phyloP scores from a whole-genome alignment of 2,329 filamentous ascomycete species.

The Diaporthe vexans region DNA sequence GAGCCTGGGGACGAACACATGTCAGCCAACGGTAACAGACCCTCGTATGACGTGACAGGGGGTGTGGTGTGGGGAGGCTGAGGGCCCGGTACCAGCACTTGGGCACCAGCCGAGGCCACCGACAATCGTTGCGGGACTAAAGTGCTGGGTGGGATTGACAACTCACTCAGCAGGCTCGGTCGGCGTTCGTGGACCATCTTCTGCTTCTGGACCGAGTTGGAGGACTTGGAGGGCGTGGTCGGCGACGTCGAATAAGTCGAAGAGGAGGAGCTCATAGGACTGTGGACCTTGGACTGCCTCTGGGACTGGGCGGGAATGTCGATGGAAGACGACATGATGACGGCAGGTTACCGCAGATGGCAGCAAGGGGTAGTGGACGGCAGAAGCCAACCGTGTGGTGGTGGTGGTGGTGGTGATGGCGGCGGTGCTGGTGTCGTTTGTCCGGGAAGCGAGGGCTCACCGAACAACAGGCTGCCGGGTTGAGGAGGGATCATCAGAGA shows the following conservation, averaged over 20 bases:
- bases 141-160: not conserved
- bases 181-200: conserved; percentile 67
- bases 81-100: not conserved
- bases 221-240: conserved; percentile 61
- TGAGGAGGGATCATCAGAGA: conserved; percentile 36
- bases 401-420: conserved; percentile 11
- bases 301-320: conserved; percentile 70
- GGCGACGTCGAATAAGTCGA: conserved; percentile 71
- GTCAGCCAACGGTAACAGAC: conserved; percentile 36
- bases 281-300: conserved; percentile 55
- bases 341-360: conserved; percentile 35
- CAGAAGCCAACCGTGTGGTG: conserved; percentile 7
- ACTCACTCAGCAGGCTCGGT: conserved; percentile 73
- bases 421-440: conserved; percentile 14
- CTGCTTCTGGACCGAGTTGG: conserved; percentile 55
- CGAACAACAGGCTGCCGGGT: conserved; percentile 33
- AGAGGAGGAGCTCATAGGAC: conserved; percentile 63
- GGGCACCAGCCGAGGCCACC: not conserved
- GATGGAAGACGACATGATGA: conserved; percentile 77
- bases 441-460: conserved; percentile 30
- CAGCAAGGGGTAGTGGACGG: not conserved
- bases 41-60: conserved; percentile 28
- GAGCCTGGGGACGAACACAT: conserved; percentile 64
- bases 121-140: conserved; percentile 40
- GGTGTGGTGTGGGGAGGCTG: not conserved